Base-by-base conservation (phyloP, 2,329 filamentous ascomycete species). In the Simplicillium aogashimaense region DNA sequence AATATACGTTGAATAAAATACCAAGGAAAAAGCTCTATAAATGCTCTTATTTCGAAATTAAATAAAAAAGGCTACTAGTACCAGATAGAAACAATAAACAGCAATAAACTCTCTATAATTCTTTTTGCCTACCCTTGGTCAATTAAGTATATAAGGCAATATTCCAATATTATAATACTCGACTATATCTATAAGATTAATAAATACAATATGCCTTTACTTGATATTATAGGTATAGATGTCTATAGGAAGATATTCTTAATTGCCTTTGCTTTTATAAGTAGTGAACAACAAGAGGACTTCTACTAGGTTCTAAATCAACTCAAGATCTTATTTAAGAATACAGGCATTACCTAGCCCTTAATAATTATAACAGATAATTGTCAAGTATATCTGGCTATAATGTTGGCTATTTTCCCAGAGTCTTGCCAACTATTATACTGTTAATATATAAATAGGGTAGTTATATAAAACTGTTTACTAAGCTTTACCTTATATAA, bases 101-200 rank as follows among this genome's bases (percentile, higher is more conserved):
- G 47, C 38, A 30, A 35, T 7, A 39, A 40, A 25, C 35, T 53
- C 17, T 51, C 39, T 39, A 44, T 43, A 36, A 36, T 54, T 12
- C 43, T 53, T 7, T 53, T 52, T 38, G 45, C 50, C 16, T 42
- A 53, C 42, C 50, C 41, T 34, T 42, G 49, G 14, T 53, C 45
- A 31, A 36, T 51, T 3, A 35, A 14, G 34, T 52, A 50, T 32
- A 44, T 54, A 10, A 30, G 50, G 28, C 11, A 18, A 2, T 49
- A 54, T 40, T 43, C 43, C 3, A 40, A 51, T 33, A 11, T 50
- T 2, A 31, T 52, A 10, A 12, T 54, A 18, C 18, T 53, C 16
- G 45, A 50, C 32, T 53, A 38, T 35, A 52, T 41, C 8, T 52
- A 53, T 30, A 52, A 54, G 37, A 53, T 42, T 3, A 53, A 52